Evolutionary conservation across 1,284 basidiomycete species (phyloP), one percentile per base, ranked within the genome.

Genomic region (Leccinum subspadiceum): DNA sequence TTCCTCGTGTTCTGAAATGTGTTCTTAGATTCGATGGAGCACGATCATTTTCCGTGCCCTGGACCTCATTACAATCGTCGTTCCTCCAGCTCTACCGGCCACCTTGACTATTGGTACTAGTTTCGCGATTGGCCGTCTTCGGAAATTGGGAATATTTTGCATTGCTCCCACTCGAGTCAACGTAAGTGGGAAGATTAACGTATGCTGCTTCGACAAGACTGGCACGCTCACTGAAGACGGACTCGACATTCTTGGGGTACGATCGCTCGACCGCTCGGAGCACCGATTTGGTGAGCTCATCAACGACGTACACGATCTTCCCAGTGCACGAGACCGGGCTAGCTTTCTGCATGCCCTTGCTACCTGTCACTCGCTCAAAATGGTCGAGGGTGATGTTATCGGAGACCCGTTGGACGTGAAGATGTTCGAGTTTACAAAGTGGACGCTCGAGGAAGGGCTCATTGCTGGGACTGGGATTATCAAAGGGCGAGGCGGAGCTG

Each of bases 201-300:
- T 99, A 7, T 96, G 96, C 69, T 98, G 96, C 75, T 99, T 99
- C 70, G 97, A 99, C 81, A 99, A 99, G 79, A 99, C 97, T 1
- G 97, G 97, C 2, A 99, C 97, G 1, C 82, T 99, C 15, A 99
- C 97, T 0, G 97, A 98, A 75, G 97, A 99, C 66, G 97, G 97
- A 1, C 82, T 99, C 48, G 97, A 99, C 70, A 95, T 99, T 51
- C 89, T 99, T 51, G 95, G 95, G 26, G 90, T 96, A 10, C 87
- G 95, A 46, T 86, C 86, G 1, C 82, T 94, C 49, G 93, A 96
- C 65, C 86, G 90, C 53, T 83, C 79, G 58, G 81, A 75, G 8
- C 83, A 87, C 54, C 84, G 88, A 50, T 99, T 99, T 75, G 94
- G 94, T 46, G 96, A 99, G 71, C 84, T 99, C 20, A 82, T 97